phyloP scores from a whole-genome alignment of 495 filamentous ascomycete species.

The Tuber calosporum region DNA sequence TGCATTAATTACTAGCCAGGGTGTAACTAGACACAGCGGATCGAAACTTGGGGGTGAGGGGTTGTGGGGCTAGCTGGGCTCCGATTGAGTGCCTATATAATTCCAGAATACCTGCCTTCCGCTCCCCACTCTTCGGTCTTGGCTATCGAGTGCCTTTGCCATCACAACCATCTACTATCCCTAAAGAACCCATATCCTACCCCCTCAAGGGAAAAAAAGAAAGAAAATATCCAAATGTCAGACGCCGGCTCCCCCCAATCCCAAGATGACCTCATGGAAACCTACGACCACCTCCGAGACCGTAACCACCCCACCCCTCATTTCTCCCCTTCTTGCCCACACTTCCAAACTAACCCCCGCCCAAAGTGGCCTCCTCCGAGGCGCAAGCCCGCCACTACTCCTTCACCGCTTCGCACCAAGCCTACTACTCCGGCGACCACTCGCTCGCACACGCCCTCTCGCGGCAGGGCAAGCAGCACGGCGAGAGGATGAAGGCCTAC shows the following conservation, averaged over 20 bases:
- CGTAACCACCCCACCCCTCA: slow-evolving; percentile 49
- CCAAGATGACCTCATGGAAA: not conserved
- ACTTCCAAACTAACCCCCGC: not conserved
- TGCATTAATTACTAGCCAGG: not conserved
- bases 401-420: slow-evolving; percentile 67
- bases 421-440: slow-evolving; percentile 71
- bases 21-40: not conserved
- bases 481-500: slow-evolving; percentile 65
- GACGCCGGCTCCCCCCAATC: not conserved
- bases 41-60: not conserved
- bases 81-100: not conserved
- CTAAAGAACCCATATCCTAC: not conserved
- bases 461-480: slow-evolving; percentile 76
- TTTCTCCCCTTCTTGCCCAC: too few species aligned
- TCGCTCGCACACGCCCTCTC: slow-evolving; percentile 68
- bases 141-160: not conserved
- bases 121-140: not conserved
- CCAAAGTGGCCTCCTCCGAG: slow-evolving; percentile 60
- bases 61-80: not conserved
- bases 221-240: not conserved
- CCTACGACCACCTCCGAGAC: slow-evolving; percentile 65
- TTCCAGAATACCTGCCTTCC: not conserved
- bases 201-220: too few species aligned
- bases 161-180: not conserved
- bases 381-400: slow-evolving; percentile 63